These are phyloP conservation scores for Nothophoma quercina DNA, from an alignment of 2,329 filamentous ascomycete species.

Conservation along the genomic window DNA sequence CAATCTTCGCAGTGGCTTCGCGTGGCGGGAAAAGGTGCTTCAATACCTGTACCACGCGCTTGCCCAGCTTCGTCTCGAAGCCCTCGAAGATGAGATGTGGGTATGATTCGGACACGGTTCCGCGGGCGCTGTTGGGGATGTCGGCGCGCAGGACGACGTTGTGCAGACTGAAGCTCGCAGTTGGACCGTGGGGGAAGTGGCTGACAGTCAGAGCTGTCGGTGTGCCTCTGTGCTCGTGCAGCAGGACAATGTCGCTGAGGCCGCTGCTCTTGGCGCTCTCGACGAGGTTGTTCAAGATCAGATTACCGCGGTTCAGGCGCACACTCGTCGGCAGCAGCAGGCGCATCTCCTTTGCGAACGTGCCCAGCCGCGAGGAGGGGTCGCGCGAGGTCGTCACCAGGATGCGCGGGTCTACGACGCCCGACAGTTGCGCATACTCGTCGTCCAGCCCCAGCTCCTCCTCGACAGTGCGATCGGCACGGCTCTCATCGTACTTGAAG, in stretches of 20 bases:
- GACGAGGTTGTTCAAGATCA: constrained; percentile 86
- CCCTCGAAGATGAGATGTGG: constrained; percentile 96
- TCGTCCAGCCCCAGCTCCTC: constrained; percentile 81
- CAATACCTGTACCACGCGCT: constrained; percentile 84
- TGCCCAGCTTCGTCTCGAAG: constrained; percentile 81
- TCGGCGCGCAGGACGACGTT: constrained; percentile 94
- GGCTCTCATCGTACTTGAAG: constrained; percentile 91
- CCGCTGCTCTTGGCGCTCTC: constrained; percentile 80
- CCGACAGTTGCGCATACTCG: constrained; percentile 90
- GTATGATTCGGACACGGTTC: constrained; percentile 90
- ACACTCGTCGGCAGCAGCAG: constrained; percentile 85
- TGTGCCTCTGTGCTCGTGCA: constrained; percentile 88
- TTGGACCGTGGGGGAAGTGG: constrained; percentile 88
- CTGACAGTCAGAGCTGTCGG: constrained; percentile 89
- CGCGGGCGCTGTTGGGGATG: constrained; percentile 85
- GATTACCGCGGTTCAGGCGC: constrained; percentile 88
- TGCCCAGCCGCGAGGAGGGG: constrained; percentile 81
- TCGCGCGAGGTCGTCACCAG: constrained; percentile 91
- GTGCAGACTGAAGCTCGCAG: constrained; percentile 84
- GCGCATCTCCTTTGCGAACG: constrained; percentile 92
- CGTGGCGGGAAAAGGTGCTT: constrained; percentile 95
- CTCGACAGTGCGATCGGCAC: constrained; percentile 69
- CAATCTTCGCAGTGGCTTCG: constrained; percentile 79
- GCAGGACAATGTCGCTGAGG: constrained; percentile 77
- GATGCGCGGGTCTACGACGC: constrained; percentile 86